Evolutionary conservation across 2,329 filamentous ascomycete species (phyloP), one percentile per base, ranked within the genome.

Genomic region (Aspergillus texensis): DNA sequence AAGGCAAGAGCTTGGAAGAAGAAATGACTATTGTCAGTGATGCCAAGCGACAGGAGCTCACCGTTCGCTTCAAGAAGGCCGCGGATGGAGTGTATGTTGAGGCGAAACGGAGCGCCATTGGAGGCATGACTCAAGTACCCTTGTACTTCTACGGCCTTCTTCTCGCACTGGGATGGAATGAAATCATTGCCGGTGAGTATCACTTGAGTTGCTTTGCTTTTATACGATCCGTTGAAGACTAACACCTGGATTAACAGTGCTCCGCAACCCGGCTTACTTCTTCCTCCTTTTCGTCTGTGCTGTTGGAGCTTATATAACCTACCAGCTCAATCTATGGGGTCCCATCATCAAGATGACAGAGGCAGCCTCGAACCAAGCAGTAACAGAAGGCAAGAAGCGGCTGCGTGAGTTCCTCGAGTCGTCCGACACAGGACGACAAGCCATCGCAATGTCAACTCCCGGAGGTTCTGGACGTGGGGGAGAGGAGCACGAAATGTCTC

Each of bases 41-140:
- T 79, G 86, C 88, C 68, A 97, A 97, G 81, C 88, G 92, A 64
- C 92, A 96, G 75, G 94, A 99, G 75, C 86, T 99, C 32, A 92
- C 93, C 11, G 91, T 96, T 16, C 87, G 95, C 61, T 99, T 99
- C 86, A 98, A 97, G 85, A 98, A 98, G 85, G 95, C 93, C 41
- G 95, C 95, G 1, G 95, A 99, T 75, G 95, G 94, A 9, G 94
- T 99, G 4, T 99, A 97, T 72, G 94, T 99, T 48, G 95, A 99
- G 81, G 95, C 95, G 57, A 99, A 99, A 85, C 88, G 95, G 63
- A 94, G 94, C 75, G 95, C 95, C 48, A 96, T 99, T 75, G 95
- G 95, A 60, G 94, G 94, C 62, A 92, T 99, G 71, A 92, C 94
- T 5, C 94, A 97, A 78, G 89, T 99, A 57, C 95, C 95, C 6